These are phyloP conservation scores for Pelargonium cotyledonis DNA, from an alignment of 441 rosid genomes.

Conservation along the genomic window DNA sequence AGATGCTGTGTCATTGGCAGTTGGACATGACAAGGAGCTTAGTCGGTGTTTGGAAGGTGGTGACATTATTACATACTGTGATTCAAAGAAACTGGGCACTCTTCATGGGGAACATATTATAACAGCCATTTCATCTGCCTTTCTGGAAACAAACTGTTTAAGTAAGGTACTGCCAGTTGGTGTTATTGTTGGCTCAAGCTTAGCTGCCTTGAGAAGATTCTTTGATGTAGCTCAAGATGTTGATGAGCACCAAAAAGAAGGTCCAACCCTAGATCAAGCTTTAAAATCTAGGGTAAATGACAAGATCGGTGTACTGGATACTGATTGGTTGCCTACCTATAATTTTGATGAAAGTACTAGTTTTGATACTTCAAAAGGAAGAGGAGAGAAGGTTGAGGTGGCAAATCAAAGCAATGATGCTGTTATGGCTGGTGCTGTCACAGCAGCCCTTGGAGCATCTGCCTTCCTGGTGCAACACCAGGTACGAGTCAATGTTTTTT, in stretches of 20 bases:
- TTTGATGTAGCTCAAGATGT: conserved; percentile 47
- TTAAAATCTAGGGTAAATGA: conserved; percentile 25
- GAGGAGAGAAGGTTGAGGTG: conserved; percentile 29
- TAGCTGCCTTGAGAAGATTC: conserved; percentile 80
- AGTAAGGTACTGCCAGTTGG: conserved; percentile 76
- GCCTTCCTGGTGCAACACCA: conserved; percentile 60
- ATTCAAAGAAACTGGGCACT: conserved; percentile 47
- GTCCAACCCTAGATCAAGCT: conserved; percentile 21
- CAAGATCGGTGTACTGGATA: conserved; percentile 21
- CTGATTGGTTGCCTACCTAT: conserved; percentile 17
- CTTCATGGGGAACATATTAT: conserved; percentile 55
- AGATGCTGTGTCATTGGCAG: conserved; percentile 52
- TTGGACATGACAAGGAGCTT: conserved; percentile 33
- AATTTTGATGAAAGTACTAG: conserved; percentile 26
- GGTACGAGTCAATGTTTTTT: conserved; percentile 38
- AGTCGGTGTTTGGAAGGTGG: conserved; percentile 36
- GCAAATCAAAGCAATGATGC: conserved; percentile 34
- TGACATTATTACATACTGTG: conserved; percentile 18
- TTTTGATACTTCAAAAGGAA: conserved; percentile 19
- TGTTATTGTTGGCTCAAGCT: conserved; percentile 76
- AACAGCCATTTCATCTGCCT: conserved; percentile 64
- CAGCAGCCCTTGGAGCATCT: conserved; percentile 95
- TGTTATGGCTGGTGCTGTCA: conserved; percentile 81
- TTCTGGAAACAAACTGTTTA: conserved; percentile 59
- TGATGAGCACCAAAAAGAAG: conserved; percentile 29